Conservation (phyloP, 164 flowering plant genomes). For the Magnolia officinalis region DNA sequence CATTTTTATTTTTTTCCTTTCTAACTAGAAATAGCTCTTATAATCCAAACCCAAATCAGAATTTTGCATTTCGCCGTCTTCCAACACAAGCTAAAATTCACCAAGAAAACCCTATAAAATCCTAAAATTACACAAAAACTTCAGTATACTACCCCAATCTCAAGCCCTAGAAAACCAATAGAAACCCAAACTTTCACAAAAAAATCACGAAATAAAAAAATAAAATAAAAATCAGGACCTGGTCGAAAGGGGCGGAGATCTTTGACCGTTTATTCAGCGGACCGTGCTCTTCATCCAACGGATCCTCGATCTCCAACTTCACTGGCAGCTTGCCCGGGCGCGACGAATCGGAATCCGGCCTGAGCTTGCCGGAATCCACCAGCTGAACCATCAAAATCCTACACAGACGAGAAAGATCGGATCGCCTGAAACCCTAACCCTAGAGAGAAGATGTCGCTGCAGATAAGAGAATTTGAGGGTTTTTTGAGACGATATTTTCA, state of each 20-base stretch:
- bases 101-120: no score
- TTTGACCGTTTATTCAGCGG: slow-evolving; percentile 49
- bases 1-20: no score
- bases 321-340: slow-evolving; percentile 35
- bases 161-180: no score
- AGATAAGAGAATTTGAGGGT: no score
- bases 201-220: not conserved
- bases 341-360: slow-evolving; percentile 17
- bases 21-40: no score
- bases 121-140: no score
- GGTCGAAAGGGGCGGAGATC: slow-evolving; percentile 18
- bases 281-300: slow-evolving; percentile 48
- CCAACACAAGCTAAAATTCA: no score
- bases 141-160: no score
- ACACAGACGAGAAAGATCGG: not conserved
- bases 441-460: not conserved
- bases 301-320: slow-evolving; percentile 57
- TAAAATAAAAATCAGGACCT: slow-evolving; percentile 29
- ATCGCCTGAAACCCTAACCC: not conserved
- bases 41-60: no score
- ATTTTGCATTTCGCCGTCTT: no score
- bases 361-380: slow-evolving; percentile 44
- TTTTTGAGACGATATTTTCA: no score
- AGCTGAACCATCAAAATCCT: slow-evolving; percentile 47
- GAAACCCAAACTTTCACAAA: not conserved